phyloP scores from a whole-genome alignment of 2,329 filamentous ascomycete species.

The Botrytis cinerea region DNA sequence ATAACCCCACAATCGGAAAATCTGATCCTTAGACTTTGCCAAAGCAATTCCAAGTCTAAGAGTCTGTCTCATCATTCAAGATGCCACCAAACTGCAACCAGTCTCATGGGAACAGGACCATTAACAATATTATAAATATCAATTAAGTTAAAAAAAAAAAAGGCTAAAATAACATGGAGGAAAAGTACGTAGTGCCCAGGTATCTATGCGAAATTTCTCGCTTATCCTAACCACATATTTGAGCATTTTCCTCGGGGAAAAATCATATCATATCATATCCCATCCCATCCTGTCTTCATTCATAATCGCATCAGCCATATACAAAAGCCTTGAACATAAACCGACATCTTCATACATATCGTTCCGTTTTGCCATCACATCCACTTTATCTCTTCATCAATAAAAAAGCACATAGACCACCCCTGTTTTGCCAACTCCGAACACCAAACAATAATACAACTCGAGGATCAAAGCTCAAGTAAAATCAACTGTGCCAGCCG shows the following conservation, averaged over 20 bases:
- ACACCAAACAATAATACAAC: slow-evolving; percentile 14
- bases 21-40: not conserved
- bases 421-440: slow-evolving; percentile 6
- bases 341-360: slow-evolving; percentile 13
- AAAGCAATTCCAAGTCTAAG: not conserved
- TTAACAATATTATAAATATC: not conserved
- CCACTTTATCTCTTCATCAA: not conserved
- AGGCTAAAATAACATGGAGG: not conserved
- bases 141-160: not conserved
- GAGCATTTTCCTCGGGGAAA: not conserved
- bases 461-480: slow-evolving; percentile 5
- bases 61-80: not conserved
- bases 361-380: not conserved
- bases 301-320: not conserved
- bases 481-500: slow-evolving; percentile 19
- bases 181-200: not conserved
- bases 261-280: not conserved
- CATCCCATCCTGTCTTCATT: not conserved
- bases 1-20: not conserved
- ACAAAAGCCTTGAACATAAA: not conserved
- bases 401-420: not conserved
- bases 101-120: not conserved
- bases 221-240: not conserved
- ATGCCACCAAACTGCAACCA: not conserved
- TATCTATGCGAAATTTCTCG: slow-evolving; percentile 9